Percentiles rank a stretch among this genome's conserved stretches.
These are phyloP conservation scores for Suhomyces sp. DNA, from an alignment of 805 yeast genomes.

Conservation along the genomic window DNA sequence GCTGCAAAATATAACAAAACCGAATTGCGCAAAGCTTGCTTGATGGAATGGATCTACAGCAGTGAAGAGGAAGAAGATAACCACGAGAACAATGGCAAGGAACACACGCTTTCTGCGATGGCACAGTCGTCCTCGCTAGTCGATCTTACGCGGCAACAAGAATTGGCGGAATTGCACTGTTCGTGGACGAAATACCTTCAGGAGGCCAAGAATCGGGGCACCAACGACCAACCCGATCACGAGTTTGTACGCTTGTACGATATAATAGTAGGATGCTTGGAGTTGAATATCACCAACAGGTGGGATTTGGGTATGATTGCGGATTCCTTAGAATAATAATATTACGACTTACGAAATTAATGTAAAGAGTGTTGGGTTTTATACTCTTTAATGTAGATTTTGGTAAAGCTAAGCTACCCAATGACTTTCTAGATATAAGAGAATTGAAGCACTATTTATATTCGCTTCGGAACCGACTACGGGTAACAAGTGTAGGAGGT, in stretches of 20 bases:
- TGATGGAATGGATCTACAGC: slow-evolving; percentile 26
- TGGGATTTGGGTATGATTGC: slow-evolving; percentile 45
- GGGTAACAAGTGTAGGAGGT: no score
- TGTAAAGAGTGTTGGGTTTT: no score
- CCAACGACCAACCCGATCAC: neutral
- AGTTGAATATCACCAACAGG: slow-evolving; percentile 48
- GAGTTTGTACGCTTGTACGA: slow-evolving; percentile 29
- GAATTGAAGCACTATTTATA: no score
- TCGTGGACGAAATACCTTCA: slow-evolving; percentile 17
- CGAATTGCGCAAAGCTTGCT: slow-evolving; percentile 42
- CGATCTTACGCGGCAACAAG: slow-evolving; percentile 16
- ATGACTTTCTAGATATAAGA: no score
- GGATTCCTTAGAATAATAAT: slow-evolving; percentile 3
- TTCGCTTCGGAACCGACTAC: no score
- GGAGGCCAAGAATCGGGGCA: slow-evolving; percentile 7
- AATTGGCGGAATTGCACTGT: slow-evolving; percentile 13
- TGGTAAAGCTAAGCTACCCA: no score
- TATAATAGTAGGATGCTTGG: slow-evolving; percentile 54
- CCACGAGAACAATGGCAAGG: neutral
- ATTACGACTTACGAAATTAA: neutral
- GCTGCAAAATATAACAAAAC: slow-evolving; percentile 59
- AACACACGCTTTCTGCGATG: slow-evolving; percentile 2
- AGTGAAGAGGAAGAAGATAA: slow-evolving; percentile 2
- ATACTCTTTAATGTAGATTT: no score
- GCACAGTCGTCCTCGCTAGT: slow-evolving; percentile 15